Base-by-base conservation (phyloP, 2,329 filamentous ascomycete genomes). In the Furcasterigmium furcatum region DNA sequence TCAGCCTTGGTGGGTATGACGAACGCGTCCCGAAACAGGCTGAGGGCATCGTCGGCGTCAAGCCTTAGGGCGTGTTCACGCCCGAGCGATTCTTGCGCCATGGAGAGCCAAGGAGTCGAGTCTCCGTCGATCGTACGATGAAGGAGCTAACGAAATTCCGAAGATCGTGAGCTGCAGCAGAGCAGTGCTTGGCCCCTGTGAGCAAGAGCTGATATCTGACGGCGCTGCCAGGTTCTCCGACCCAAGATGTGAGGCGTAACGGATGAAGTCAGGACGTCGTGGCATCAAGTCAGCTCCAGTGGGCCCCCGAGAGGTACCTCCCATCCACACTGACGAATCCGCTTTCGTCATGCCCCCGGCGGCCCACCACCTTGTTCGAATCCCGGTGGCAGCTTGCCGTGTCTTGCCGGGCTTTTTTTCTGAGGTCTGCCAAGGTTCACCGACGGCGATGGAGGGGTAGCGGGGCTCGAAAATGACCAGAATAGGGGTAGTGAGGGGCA, bases 21-120 rank as follows among this genome's bases (percentile, higher is more conserved):
- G 61, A 91, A 94, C 55, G 90, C 76, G 8, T 77, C 63, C 34
- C 87, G 76, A 44, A 84, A 74, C 36, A 68, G 65, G 10, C 64
- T 64, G 25, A 87, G 63, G 12, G 72, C 64, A 55, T 87, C 82
- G 47, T 74, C 62, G 1, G 64, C 62, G 61, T 87, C 84, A 12
- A 85, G 66, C 19, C 41, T 20, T 8, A 42, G 32, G 35, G 49
- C 49, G 20, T 38, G 14, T 18, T 38, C n/a, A n/a, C 35, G 7
- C 35, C 14, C 18, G 16, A 14, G 14, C 30, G 14, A n/a, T 4
- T 13, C 9, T 14, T 4, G 3, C 14, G 30, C 30, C 30, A 32
- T 32, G n/a, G n/a, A n/a, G n/a, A n/a, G n/a, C n/a, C n/a, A n/a
- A n/a, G n/a, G n/a, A n/a, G n/a, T n/a, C n/a, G n/a, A n/a, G n/a